Evolutionary conservation across 768 basidiomycete genomes (phyloP), one percentile per base, ranked within the genome.

Genomic region (Tulasnella sp.): DNA sequence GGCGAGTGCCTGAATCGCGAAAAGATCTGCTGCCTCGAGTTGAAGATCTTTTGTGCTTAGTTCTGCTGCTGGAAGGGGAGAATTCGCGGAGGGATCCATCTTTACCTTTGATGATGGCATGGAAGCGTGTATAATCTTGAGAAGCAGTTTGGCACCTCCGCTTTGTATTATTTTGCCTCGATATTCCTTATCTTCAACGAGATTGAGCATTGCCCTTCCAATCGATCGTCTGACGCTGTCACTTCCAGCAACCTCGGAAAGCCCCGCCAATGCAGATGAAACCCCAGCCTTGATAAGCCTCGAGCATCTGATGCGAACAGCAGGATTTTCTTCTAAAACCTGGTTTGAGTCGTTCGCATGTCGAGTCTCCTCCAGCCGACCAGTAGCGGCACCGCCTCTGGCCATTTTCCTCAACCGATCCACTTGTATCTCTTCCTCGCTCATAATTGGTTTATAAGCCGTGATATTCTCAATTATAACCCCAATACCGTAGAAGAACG

Each of bases 1-100:
- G 13, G 91, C 87, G 24, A 95, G 68, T 2, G 90, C 91, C 64
- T 98, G 93, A 24, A 87, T 76, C 1, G 89, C 72, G 15, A 75
- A 69, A 10, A 89, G 66, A 41, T 74, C 70, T 0, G 68, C 57
- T 4, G 65, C 59, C 37, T 75, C 74, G 10, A 76, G 54, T n/a
- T 58, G 58, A 10, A 57, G 54, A 2, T 58, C 46, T 6, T 15
- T 8, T 3, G 46, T 51, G 4, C 56, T 53, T 6, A 53, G 41
- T 3, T 41, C n/a, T 28, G 58, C 49, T 32, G 58, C 39, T 50
- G 58, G 40, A 24, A 32, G 28, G 10, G 50, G 50, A 8, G 6
- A 42, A 29, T 3, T 41, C 19, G 47, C 37, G 47, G 48, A 20
- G 15, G 44, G 3, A 22, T 44, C 10, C 20, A 48, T 32, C 52